These are phyloP conservation scores for Bertia moriformis DNA, from an alignment of 2,329 filamentous ascomycete species.

Conservation along the genomic window DNA sequence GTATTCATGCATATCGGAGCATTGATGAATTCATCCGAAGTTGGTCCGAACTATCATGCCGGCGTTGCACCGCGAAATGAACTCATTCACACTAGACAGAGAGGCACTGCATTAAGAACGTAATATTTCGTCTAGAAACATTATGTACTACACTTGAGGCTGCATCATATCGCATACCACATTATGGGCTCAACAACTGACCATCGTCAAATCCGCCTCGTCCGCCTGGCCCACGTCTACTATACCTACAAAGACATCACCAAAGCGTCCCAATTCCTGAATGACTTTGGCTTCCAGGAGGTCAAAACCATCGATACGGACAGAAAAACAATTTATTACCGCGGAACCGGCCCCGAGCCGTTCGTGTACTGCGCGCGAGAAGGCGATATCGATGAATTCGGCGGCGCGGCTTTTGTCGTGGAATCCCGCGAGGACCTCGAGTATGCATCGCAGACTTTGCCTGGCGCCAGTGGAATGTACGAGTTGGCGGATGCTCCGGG, in stretches of 20 bases:
- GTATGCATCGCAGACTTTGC: neutral
- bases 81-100: too few species aligned
- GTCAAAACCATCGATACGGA: slow-evolving; percentile 14
- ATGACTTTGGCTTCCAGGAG: slow-evolving; percentile 31
- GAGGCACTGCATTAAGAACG: too few species aligned
- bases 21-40: too few species aligned
- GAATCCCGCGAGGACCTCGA: neutral
- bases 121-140: too few species aligned
- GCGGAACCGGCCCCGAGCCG: neutral
- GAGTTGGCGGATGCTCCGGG: slow-evolving; percentile 14
- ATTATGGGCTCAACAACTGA: too few species aligned
- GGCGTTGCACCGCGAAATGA: too few species aligned
- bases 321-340: slow-evolving; percentile 14
- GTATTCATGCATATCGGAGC: too few species aligned
- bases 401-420: neutral
- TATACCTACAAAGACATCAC: slow-evolving; percentile 30
- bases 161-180: too few species aligned
- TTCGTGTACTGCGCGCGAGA: neutral
- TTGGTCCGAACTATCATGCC: too few species aligned
- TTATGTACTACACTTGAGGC: too few species aligned
- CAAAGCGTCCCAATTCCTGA: slow-evolving; percentile 23
- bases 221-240: slow-evolving; percentile 26
- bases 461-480: slow-evolving; percentile 7
- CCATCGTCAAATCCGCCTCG: slow-evolving; percentile 15
- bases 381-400: slow-evolving; percentile 8